Percentiles rank a stretch among this genome's conserved stretches.
Evolutionary conservation across 371 early-diverging fungal genomes (phyloP).

Genomic region (Mycotypha africana): DNA sequence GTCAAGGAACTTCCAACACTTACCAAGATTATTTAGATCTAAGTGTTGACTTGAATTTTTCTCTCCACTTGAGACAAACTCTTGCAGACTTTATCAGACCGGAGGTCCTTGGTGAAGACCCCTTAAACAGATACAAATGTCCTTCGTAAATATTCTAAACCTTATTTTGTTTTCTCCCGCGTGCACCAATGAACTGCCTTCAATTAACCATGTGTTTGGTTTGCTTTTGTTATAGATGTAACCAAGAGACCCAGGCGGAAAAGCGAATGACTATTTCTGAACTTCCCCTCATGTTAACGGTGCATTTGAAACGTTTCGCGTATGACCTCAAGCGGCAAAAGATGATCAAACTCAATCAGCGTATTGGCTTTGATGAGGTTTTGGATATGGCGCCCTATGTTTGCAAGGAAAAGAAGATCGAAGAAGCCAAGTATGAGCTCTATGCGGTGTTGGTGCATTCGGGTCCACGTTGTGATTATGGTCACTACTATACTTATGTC

Average conservation of each 20-base stretch:
- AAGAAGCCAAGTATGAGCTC: constrained; percentile 46
- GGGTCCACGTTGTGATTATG: constrained; percentile 67
- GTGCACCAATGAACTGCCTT: too few relatives aligned
- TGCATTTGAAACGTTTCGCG: constrained; percentile 61
- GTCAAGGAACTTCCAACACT: constrained; percentile 72
- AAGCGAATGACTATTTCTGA: constrained; percentile 74
- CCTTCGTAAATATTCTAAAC: constrained; percentile 14
- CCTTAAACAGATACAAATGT: constrained; percentile 27
- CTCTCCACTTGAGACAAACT: constrained; percentile 56
- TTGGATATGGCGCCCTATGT: constrained; percentile 53
- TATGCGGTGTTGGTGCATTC: constrained; percentile 77
- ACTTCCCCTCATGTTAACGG: constrained; percentile 46
- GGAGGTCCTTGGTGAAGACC: constrained; percentile 27
- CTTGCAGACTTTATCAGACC: constrained; percentile 62
- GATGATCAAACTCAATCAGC: constrained; percentile 59
- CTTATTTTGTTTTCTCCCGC: background rate
- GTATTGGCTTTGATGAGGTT: constrained; percentile 39
- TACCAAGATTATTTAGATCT: constrained; percentile 75
- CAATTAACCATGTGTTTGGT: too few relatives aligned
- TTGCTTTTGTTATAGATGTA: constrained; percentile 43
- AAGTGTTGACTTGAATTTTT: constrained; percentile 66
- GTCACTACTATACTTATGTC: constrained; percentile 73
- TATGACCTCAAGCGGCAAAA: constrained; percentile 40
- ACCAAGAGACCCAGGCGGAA: constrained; percentile 60
- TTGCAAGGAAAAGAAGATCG: constrained; percentile 21